Percentiles rank a stretch among this genome's conserved stretches.
These are phyloP conservation scores for Aureobasidium subglaciale DNA, from an alignment of 2,329 filamentous ascomycete species.

Conservation along the genomic window DNA sequence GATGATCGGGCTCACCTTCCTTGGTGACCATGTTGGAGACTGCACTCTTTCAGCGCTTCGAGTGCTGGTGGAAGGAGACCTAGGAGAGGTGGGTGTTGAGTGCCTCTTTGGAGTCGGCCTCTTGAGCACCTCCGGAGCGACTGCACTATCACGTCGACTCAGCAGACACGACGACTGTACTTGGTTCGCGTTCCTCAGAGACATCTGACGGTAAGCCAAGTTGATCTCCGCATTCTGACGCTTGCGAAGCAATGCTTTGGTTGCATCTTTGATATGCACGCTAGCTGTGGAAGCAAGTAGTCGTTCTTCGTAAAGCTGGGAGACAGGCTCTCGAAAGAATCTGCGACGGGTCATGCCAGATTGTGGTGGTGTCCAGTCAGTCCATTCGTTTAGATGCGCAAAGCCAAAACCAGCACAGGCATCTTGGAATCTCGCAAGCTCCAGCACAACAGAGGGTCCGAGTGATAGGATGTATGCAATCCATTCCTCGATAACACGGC, in stretches of 20 bases:
- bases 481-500: conserved; percentile 54
- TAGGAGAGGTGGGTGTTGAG: background rate
- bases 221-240: conserved; percentile 4
- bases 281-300: conserved; percentile 25
- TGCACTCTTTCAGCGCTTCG: background rate
- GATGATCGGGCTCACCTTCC: conserved; percentile 24
- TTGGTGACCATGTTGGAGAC: background rate
- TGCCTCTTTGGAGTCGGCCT: background rate
- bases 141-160: background rate
- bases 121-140: conserved; percentile 3
- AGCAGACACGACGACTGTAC: background rate
- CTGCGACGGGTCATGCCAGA: conserved; percentile 42
- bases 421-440: conserved; percentile 39
- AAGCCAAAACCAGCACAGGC: conserved; percentile 42
- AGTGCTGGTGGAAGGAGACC: background rate
- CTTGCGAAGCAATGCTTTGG: background rate
- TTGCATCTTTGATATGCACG: conserved; percentile 8
- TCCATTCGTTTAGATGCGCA: conserved; percentile 49
- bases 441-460: conserved; percentile 49
- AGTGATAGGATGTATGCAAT: conserved; percentile 53
- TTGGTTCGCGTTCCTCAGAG: background rate
- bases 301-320: conserved; percentile 52
- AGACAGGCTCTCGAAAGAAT: conserved; percentile 56
- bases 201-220: background rate
- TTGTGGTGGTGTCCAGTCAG: conserved; percentile 47